These are phyloP conservation scores for Citrus australasica DNA, from an alignment of 345 rosid genomes.

Conservation along the genomic window DNA sequence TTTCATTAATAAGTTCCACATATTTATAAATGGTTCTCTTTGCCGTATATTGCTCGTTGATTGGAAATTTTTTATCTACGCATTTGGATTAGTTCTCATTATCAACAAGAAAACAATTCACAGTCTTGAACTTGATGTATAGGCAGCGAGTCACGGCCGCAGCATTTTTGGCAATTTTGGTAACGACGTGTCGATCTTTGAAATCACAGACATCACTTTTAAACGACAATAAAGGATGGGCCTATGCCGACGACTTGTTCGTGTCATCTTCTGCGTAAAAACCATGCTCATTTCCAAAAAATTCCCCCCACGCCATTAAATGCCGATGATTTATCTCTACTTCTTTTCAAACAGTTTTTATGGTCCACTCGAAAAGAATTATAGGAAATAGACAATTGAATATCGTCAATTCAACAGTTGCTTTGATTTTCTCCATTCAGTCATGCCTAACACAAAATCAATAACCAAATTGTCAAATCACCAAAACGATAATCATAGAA, in stretches of 20 bases:
- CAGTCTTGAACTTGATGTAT: not conserved
- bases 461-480: no score
- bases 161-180: no score
- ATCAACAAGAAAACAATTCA: not conserved
- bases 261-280: constrained; percentile 1
- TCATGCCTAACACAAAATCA: no score
- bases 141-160: not conserved
- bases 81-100: no score
- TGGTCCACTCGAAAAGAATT: constrained; percentile 3
- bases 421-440: not conserved
- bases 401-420: not conserved
- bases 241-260: not conserved
- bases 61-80: no score
- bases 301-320: not conserved
- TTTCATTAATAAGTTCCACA: not conserved
- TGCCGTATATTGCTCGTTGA: not conserved
- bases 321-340: not conserved
- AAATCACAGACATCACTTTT: not conserved
- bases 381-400: not conserved
- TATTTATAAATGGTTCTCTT: not conserved
- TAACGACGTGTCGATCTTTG: not conserved
- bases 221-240: constrained; percentile 1
- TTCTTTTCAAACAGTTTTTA: not conserved
- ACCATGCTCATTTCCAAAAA: not conserved
- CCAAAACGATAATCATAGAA: not conserved